Evolutionary conservation across 768 basidiomycete species (phyloP).

Genomic region (Jaapia argillacea): DNA sequence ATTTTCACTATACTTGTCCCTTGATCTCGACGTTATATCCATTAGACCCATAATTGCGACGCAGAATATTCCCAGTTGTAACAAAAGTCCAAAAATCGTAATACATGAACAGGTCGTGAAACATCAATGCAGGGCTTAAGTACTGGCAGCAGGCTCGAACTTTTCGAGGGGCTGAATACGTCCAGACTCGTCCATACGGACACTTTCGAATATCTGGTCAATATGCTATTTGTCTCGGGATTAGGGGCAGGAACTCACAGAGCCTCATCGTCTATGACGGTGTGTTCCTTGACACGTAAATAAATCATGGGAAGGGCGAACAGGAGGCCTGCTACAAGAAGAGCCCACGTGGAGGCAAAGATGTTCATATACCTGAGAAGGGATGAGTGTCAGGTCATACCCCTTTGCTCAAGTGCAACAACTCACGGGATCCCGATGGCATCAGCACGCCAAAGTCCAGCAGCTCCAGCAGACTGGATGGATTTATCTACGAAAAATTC

Average conservation of each 20-base stretch:
- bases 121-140: too few species aligned
- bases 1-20: too few species aligned
- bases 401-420: neutral
- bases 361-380: conserved; percentile 48
- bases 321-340: conserved; percentile 52
- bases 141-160: too few species aligned
- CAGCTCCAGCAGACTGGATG: conserved; percentile 68
- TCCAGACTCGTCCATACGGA: conserved; percentile 14
- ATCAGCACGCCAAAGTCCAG: conserved; percentile 65
- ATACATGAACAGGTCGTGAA: too few species aligned
- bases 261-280: conserved; percentile 40
- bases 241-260: conserved; percentile 28
- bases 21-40: too few species aligned
- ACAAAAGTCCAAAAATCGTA: too few species aligned
- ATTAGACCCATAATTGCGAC: too few species aligned
- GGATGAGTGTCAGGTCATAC: conserved; percentile 1
- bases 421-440: conserved; percentile 51
- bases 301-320: conserved; percentile 71
- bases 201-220: conserved; percentile 4
- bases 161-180: conserved; percentile 9
- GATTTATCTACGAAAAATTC: conserved; percentile 44
- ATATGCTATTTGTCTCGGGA: neutral
- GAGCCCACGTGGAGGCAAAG: conserved; percentile 66
- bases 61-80: too few species aligned
- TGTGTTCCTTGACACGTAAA: conserved; percentile 54